phyloP scores from a whole-genome alignment of 129 eudicot species.

The Dittrichia graveolens region DNA sequence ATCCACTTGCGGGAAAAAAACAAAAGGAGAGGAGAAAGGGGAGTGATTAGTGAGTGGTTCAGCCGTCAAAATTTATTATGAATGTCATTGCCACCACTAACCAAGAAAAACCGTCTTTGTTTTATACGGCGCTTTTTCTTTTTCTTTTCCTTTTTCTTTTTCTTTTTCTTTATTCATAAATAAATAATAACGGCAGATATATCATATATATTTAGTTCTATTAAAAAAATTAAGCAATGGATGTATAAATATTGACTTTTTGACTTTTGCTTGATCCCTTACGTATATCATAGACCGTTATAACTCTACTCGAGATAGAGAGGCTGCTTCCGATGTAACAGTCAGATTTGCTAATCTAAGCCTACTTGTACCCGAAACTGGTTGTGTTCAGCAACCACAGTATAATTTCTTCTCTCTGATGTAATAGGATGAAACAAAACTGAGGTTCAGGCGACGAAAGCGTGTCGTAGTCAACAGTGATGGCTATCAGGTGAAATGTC shows the following conservation, averaged over 20 bases:
- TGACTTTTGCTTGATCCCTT: too few relatives aligned
- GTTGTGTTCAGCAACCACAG: neutral
- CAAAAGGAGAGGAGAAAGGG: neutral
- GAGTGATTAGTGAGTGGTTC: neutral
- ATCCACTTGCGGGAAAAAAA: too few relatives aligned
- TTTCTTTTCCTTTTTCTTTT: neutral
- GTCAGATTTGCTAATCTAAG: too few relatives aligned
- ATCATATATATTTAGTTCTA: too few relatives aligned
- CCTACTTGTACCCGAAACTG: conserved; percentile 11
- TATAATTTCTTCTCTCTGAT: conserved; percentile 20
- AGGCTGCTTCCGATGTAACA: too few relatives aligned
- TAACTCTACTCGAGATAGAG: too few relatives aligned
- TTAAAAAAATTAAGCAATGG: too few relatives aligned
- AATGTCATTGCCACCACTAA: neutral
- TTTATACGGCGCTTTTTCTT: conserved; percentile 5
- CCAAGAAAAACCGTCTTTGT: conserved; percentile 18
- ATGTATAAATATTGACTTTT: too few relatives aligned
- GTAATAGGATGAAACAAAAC: conserved; percentile 1
- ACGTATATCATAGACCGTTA: too few relatives aligned
- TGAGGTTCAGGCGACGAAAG: too few relatives aligned
- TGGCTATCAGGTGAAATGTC: neutral
- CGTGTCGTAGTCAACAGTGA: too few relatives aligned
- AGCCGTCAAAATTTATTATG: conserved; percentile 6
- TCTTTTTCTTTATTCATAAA: neutral
- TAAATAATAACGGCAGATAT: too few relatives aligned